Base-by-base conservation (phyloP, 2,329 filamentous ascomycete genomes). In the Fonsecaea erecta region DNA sequence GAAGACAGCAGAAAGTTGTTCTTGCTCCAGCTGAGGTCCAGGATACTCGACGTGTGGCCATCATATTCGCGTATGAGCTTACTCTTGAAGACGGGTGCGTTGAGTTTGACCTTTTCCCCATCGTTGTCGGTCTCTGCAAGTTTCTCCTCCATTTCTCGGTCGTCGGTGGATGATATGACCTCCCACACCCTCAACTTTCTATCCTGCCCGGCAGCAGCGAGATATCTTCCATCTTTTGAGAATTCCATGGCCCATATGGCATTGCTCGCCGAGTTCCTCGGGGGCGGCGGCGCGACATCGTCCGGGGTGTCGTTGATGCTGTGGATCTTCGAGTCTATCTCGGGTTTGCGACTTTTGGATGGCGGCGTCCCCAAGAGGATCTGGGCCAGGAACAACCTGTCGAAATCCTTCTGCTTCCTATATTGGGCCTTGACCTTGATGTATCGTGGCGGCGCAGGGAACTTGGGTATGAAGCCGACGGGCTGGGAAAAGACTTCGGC, bases 1-100 rank as follows among this genome's bases (percentile, higher is more conserved):
- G 93, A 96, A 2, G 94, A 97, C 16, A 99, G 83, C 30, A 99
- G 78, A 72, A 99, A 99, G 76, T 96, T 97, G 78, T 99, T 99
- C 83, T 86, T 99, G 81, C 94, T 98, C 95, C 95, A 99, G 76
- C 92, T 96, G 65, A 99, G 77, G 75, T 97, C 94, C 69, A 99
- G 80, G 5, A 99, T 88, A 71, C 96, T 93, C 16, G 90, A 89
- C 0, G 87, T 89, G 75, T 99, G 95, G 3, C 93, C 93, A 60
- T 85, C 80, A 70, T 95, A 97, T 74, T 97, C 90, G 62, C 89
- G 86, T 9, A 91, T 76, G 0, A 93, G 91, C 73, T 91, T 90
- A 56, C 86, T 86, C 68, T 88, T 87, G 74, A 99, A 98, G 0
- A 99, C 94, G 1, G 94, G 94, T 1, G 95, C 94, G 71, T 91